These are phyloP conservation scores for Arxiozyma slooffiae DNA, from an alignment of 1,139 yeast species.

Conservation along the genomic window DNA sequence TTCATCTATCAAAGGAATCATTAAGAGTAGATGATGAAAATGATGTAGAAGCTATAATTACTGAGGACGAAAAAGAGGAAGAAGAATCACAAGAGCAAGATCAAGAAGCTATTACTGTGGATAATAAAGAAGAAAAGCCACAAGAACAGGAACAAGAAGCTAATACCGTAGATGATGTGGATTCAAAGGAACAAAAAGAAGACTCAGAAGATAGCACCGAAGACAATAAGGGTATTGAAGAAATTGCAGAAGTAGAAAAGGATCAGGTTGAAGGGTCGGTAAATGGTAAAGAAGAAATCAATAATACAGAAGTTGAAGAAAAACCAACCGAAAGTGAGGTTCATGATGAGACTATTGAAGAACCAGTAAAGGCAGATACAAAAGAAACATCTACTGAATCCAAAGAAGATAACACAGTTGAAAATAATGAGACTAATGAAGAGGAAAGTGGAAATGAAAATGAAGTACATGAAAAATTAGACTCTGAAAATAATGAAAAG, in stretches of 20 bases:
- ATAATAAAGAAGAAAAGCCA: constrained; percentile 1
- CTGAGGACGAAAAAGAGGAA: constrained; percentile 6
- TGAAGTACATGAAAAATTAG: constrained; percentile 9
- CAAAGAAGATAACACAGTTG: not conserved
- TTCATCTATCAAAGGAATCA: constrained; percentile 1
- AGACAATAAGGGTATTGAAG: not conserved
- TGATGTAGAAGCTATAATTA: constrained; percentile 5
- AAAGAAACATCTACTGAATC: not conserved
- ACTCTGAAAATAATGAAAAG: not conserved
- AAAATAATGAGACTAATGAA: constrained; percentile 3
- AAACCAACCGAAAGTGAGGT: constrained; percentile 3
- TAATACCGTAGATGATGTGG: not conserved
- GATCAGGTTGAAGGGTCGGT: constrained; percentile 6
- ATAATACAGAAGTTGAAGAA: constrained; percentile 5
- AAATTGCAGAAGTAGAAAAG: not conserved
- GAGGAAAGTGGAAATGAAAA: constrained; percentile 7
- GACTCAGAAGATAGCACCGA: constrained; percentile 3
- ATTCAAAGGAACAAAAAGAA: constrained; percentile 3
- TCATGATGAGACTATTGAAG: constrained; percentile 5
- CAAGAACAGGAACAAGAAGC: constrained; percentile 1
- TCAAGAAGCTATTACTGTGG: constrained; percentile 1
- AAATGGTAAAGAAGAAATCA: constrained; percentile 3
- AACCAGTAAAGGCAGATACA: not conserved
- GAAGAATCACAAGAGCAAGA: too few species aligned
- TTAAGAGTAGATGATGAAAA: constrained; percentile 4